Evolutionary conservation across 108 stramenopile species (phyloP).

Genomic region (Cyclostephanos tholiformis): DNA sequence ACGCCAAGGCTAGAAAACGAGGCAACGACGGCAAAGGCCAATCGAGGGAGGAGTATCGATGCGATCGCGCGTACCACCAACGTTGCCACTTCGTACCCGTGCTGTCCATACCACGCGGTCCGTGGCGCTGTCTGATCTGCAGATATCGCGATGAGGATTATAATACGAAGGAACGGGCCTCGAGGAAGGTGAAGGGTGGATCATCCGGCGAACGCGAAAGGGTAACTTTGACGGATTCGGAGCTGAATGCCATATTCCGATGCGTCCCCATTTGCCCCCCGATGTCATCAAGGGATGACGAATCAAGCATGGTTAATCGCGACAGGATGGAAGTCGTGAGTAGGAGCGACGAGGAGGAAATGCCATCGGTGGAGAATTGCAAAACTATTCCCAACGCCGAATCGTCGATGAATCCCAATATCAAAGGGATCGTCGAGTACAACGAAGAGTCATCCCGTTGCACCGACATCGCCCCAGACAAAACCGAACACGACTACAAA

Average conservation of each 20-base stretch:
- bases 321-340: not conserved
- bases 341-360: not conserved
- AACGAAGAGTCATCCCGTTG: not conserved
- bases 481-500: constrained; percentile 1
- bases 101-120: constrained; percentile 66
- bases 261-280: not conserved
- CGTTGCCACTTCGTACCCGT: constrained; percentile 88
- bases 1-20: constrained; percentile 21
- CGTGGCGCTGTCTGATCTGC: constrained; percentile 82
- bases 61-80: constrained; percentile 86
- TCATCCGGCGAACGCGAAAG: not conserved
- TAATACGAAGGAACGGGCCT: constrained; percentile 30
- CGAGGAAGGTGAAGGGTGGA: not conserved
- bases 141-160: constrained; percentile 37
- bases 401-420: not conserved
- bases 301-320: no score
- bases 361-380: not conserved
- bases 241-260: constrained; percentile 41
- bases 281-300: not conserved
- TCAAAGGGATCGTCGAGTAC: not conserved
- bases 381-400: not conserved
- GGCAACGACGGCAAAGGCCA: constrained; percentile 2
- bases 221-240: constrained; percentile 12
- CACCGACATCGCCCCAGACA: not conserved
- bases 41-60: constrained; percentile 24